These are phyloP conservation scores for Termitomyces titanicus DNA, from an alignment of 768 basidiomycete species.

Conservation along the genomic window DNA sequence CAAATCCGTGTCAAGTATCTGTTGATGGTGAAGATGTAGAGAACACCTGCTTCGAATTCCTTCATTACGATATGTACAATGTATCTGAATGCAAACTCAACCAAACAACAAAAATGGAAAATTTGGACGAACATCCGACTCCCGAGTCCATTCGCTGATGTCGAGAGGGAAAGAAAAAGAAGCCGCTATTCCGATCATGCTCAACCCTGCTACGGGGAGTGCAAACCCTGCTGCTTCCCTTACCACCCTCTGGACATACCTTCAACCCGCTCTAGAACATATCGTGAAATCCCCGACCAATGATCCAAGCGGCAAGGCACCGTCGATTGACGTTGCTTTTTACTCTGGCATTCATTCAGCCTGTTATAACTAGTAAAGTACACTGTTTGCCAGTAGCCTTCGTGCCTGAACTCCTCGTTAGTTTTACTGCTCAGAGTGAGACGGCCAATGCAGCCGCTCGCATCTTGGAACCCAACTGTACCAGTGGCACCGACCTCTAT, in stretches of 20 bases:
- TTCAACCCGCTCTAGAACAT: conserved; percentile 72
- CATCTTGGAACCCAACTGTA: conserved; percentile 24
- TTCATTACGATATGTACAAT: too few relatives aligned
- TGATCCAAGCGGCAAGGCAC: conserved; percentile 52
- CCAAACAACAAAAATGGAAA: background rate
- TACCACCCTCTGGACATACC: conserved; percentile 69
- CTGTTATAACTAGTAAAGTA: conserved; percentile 74
- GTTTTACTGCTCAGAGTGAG: conserved; percentile 59
- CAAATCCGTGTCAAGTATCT: conserved; percentile 58
- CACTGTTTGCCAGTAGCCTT: conserved; percentile 13
- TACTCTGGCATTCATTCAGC: conserved; percentile 79
- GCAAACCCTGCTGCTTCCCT: conserved; percentile 74
- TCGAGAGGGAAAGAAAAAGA: conserved; percentile 30
- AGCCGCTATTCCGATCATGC: conserved; percentile 28
- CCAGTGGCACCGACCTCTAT: conserved; percentile 68
- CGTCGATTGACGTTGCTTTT: conserved; percentile 66
- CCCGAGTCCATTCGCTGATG: conserved; percentile 4
- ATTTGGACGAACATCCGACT: background rate
- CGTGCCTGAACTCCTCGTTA: conserved; percentile 21
- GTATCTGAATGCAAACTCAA: background rate
- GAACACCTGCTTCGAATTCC: too few relatives aligned
- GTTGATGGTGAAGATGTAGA: conserved; percentile 50
- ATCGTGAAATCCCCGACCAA: conserved; percentile 70
- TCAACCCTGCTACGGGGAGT: conserved; percentile 57
- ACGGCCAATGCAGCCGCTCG: conserved; percentile 28